Evolutionary conservation across 768 basidiomycete species (phyloP).

Genomic region (Podaxis mareebaensis): DNA sequence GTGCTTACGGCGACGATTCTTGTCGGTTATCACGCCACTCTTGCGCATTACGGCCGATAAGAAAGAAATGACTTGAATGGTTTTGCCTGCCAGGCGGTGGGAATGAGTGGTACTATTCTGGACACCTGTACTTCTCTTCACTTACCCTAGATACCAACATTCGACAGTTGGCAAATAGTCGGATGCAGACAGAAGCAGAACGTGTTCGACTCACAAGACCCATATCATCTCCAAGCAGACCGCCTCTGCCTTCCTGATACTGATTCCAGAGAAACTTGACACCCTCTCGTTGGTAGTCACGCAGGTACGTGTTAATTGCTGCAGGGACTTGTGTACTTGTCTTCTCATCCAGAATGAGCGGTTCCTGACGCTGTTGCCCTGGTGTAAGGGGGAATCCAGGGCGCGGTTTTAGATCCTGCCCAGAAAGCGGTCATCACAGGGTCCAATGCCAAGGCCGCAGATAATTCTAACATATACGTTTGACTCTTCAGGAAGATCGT

Average conservation of each 20-base stretch:
- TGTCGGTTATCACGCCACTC: conserved; percentile 61
- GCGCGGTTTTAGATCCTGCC: conserved; percentile 43
- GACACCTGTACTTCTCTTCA: conserved; percentile 10
- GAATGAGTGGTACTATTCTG: conserved; percentile 12
- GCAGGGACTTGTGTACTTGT: conserved; percentile 56
- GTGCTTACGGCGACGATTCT: conserved; percentile 62
- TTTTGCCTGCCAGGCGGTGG: conserved; percentile 63
- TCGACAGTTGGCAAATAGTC: not conserved
- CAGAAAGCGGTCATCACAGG: not conserved
- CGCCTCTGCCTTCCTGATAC: conserved; percentile 70
- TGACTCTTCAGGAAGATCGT: conserved; percentile 20
- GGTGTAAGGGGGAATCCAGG: conserved; percentile 55
- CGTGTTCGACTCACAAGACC: conserved; percentile 53
- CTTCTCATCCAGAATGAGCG: conserved; percentile 52
- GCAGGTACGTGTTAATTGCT: conserved; percentile 82
- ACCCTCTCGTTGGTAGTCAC: conserved; percentile 90
- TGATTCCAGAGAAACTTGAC: conserved; percentile 77
- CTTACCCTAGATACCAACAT: conserved; percentile 18
- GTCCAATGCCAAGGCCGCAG: not conserved
- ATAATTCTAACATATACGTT: not conserved
- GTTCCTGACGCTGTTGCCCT: conserved; percentile 41
- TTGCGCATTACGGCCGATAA: conserved; percentile 93
- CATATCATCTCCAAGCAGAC: conserved; percentile 95
- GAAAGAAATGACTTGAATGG: conserved; percentile 89
- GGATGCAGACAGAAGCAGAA: conserved; percentile 1